Percentiles rank a stretch among this genome's conserved stretches.
phyloP scores from a whole-genome alignment of 805 yeast genomes.

The Candida namnaoensis region DNA sequence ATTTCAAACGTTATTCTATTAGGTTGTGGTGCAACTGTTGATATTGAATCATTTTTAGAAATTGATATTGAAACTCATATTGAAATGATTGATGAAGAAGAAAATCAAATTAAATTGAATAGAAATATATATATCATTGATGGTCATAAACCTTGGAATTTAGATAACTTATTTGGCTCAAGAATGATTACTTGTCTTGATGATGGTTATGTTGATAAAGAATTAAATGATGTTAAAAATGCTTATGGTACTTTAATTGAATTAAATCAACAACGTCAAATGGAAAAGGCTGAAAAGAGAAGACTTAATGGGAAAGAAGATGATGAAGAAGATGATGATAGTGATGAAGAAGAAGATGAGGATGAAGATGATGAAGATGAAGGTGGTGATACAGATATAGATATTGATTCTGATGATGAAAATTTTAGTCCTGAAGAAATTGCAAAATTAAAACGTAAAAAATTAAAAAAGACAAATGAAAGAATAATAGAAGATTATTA shows the following conservation, averaged over 20 bases:
- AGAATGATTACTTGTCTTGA: conserved; percentile 73
- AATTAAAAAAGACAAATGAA: conserved; percentile 38
- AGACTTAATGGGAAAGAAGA: conserved; percentile 23
- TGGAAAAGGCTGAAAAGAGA: conserved; percentile 24
- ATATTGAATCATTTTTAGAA: conserved; percentile 66
- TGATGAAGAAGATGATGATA: conserved; percentile 21
- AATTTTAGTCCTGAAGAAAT: conserved; percentile 8
- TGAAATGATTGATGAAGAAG: conserved; percentile 16
- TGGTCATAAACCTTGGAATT: conserved; percentile 94
- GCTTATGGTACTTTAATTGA: conserved; percentile 53
- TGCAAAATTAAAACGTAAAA: conserved; percentile 28
- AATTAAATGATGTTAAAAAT: conserved; percentile 41
- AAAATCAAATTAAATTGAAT: conserved; percentile 24
- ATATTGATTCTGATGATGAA: conserved; percentile 15
- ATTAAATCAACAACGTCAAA: conserved; percentile 17
- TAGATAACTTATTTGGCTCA: conserved; percentile 86
- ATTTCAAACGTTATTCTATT: conserved; percentile 68
- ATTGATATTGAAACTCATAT: conserved; percentile 33
- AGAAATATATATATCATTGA: conserved; percentile 78
- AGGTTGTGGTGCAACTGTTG: conserved; percentile 94
- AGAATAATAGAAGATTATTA: conserved; percentile 66
- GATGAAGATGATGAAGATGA: conserved; percentile 21
- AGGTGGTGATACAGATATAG: conserved; percentile 16
- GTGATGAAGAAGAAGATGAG: conserved; percentile 20
- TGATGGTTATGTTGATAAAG: conserved; percentile 68